A percentile compares a stretch with the other conserved stretches of the same genome.
Evolutionary conservation across 176 grass and related monocot genomes (phyloP).

Genomic region (Poa pratensis): DNA sequence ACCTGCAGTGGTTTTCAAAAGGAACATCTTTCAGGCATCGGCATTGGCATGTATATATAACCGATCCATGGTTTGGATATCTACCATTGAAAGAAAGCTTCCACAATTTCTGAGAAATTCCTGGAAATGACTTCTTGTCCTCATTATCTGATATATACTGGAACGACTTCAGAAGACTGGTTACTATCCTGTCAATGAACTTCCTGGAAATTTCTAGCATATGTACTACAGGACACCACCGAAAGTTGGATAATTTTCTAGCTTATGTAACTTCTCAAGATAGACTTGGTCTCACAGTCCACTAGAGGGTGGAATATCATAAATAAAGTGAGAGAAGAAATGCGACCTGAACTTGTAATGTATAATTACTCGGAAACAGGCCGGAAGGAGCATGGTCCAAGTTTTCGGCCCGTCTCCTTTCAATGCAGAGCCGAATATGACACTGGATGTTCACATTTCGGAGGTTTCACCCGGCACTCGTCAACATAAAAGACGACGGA

Average conservation of each 20-base stretch:
- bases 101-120: background rate
- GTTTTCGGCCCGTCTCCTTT: background rate
- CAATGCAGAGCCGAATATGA: background rate
- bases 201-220: constrained; percentile 11
- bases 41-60: background rate
- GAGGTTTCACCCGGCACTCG: too few relatives aligned
- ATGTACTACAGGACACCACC: background rate
- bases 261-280: background rate
- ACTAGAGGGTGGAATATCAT: background rate
- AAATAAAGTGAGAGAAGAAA: background rate
- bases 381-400: background rate
- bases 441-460: too few relatives aligned
- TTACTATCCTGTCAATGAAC: background rate
- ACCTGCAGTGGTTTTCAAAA: background rate
- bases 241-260: background rate
- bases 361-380: background rate
- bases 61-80: background rate
- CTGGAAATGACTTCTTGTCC: background rate
- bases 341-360: background rate
- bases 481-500: too few relatives aligned
- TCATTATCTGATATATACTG: background rate
- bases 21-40: background rate
- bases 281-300: background rate
- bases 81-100: too few relatives aligned
- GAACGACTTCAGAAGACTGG: background rate